Percentiles rank a stretch among this genome's conserved stretches.
Conservation (phyloP, 2,329 filamentous ascomycete species). For the Diaporthe velutina region DNA sequence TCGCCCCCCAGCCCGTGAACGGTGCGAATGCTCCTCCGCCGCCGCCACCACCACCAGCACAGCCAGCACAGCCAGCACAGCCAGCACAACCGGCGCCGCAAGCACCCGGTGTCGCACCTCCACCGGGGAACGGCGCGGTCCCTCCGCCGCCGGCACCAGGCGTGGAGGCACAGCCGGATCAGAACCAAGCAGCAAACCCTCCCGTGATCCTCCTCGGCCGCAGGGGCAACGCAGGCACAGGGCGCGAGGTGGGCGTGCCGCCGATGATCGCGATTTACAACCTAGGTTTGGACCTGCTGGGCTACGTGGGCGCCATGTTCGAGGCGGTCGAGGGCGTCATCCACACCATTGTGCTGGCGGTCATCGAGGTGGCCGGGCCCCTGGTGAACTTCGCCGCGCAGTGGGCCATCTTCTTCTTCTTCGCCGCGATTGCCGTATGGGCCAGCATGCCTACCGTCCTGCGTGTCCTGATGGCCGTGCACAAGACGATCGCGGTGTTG, state of each 20-base stretch:
- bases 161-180: not conserved
- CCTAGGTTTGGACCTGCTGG: not conserved
- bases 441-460: not conserved
- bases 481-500: not conserved
- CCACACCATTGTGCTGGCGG: not conserved
- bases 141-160: not conserved
- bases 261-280: not conserved
- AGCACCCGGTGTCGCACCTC: not conserved
- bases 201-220: not conserved
- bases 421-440: not conserved
- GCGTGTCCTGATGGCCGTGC: not conserved
- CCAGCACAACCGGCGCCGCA: not conserved
- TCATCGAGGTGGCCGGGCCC: not conserved
- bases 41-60: not conserved
- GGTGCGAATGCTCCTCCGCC: not conserved
- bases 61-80: not conserved
- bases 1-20: not conserved
- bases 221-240: slow-evolving; percentile 7
- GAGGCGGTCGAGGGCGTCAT: not conserved
- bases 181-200: not conserved
- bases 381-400: not conserved
- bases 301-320: not conserved
- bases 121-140: not conserved
- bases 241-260: not conserved
- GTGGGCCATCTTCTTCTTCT: slow-evolving; percentile 4